These are phyloP conservation scores for Spergularia bocconei DNA, from an alignment of 148 eudicot genomes.

Conservation along the genomic window DNA sequence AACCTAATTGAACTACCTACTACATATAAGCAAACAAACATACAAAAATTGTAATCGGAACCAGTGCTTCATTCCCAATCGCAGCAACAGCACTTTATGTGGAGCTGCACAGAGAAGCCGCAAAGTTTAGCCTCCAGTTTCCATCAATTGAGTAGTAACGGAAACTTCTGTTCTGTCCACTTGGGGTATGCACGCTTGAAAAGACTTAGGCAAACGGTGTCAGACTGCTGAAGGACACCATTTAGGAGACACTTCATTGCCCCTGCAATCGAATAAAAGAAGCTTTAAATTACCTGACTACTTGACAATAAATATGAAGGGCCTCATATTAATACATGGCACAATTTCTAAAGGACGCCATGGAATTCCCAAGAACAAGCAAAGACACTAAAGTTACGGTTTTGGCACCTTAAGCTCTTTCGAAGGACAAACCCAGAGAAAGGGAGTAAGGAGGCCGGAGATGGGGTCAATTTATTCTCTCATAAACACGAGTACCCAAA, in stretches of 20 bases:
- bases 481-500: no score
- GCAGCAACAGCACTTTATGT: constrained; percentile 16
- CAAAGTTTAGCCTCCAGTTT: constrained; percentile 13
- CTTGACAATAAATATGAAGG: no score
- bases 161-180: constrained; percentile 81
- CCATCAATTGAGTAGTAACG: constrained; percentile 32
- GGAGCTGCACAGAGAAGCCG: constrained; percentile 25
- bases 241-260: constrained; percentile 91
- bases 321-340: no score
- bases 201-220: constrained; percentile 90
- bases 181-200: constrained; percentile 88
- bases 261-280: constrained; percentile 38
- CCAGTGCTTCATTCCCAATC: constrained; percentile 89
- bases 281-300: no score
- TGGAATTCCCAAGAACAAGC: no score
- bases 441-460: no score
- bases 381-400: no score
- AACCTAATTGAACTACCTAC: not conserved
- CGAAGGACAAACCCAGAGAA: no score
- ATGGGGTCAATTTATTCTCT: no score
- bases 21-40: constrained; percentile 14
- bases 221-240: constrained; percentile 83
- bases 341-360: no score
- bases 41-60: constrained; percentile 43
- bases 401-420: no score